Base-by-base conservation (phyloP, 176 grass and related monocot species). In the Poa annua region DNA sequence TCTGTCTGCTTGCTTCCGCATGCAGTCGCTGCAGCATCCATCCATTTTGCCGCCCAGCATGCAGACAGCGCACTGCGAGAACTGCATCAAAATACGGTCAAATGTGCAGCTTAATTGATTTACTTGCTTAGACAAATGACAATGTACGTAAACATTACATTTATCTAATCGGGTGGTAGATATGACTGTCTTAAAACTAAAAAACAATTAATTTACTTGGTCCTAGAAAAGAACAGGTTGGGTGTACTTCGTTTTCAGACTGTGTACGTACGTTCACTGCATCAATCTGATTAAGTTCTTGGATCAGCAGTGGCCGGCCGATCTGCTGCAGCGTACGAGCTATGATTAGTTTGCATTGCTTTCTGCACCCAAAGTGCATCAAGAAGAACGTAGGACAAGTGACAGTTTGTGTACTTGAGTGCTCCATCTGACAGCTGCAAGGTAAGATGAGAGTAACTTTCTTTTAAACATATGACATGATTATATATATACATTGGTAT, bases 341-440 rank as follows among this genome's bases (percentile, higher is more conserved):
- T 66, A 89, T 81, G 76, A 85, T 89, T 61, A 71, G 85, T 61
- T 76, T 64, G 77, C 81, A 69, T 83, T 88, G 66, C 55, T 88
- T 78, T 83, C 86, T 70, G 26, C 87, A 81, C 70, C 82, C 53
- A 71, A 55, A n/a, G 70, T 66, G 14, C 63, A 77, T 81, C 63
- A 67, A 81, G 77, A 89, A 85, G 62, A 89, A 60, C 63, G 15
- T 41, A 39, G 42, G 61, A 48, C 76, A 62, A 1, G 52, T 34
- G 42, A 48, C 75, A 74, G 75, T 32, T 35, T 66, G 6, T 80
- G 17, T 61, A 81, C 52, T 81, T 29, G 77, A 85, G 83, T 89
- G 61, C 62, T 71, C 45, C 62, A 76, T 70, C 62, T 85, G 60
- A 3, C 59, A 81, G 57, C 61, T 54, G 60, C 41, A 50, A 25